phyloP scores from a whole-genome alignment of 306 rosid species.

The Sophora flavescens region DNA sequence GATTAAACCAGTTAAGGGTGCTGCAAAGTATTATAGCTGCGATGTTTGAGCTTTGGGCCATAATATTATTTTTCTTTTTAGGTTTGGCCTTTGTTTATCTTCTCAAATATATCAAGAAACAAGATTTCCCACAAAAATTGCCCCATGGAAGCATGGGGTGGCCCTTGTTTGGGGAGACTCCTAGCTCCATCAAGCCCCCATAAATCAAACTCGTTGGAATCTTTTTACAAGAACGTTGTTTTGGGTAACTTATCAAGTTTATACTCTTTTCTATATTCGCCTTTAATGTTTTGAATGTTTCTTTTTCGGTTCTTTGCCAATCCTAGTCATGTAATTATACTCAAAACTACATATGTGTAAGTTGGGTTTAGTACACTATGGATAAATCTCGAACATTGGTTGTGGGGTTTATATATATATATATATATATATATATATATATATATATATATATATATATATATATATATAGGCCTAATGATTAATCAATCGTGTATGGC shows the following conservation, averaged over 20 bases:
- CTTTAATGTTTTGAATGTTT: no score
- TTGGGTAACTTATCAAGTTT: conserved; percentile 52
- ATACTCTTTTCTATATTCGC: background rate
- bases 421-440: no score
- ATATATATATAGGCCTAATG: no score
- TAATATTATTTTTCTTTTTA: no score
- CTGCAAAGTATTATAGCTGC: no score
- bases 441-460: no score
- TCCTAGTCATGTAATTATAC: background rate
- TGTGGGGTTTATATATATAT: conserved; percentile 11
- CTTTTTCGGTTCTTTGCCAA: conserved; percentile 9
- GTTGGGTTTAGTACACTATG: background rate
- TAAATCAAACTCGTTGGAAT: conserved; percentile 68
- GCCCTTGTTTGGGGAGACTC: conserved; percentile 70
- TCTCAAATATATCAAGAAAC: conserved; percentile 43
- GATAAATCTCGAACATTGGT: background rate
- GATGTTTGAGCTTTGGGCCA: no score
- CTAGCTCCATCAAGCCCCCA: conserved; percentile 74
- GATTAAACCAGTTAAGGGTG: no score
- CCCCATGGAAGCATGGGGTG: conserved; percentile 82
- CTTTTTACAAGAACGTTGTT: conserved; percentile 67
- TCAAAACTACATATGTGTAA: background rate
- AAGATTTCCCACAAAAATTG: conserved; percentile 36
- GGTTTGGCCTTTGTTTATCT: conserved; percentile 54
- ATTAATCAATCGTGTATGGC: no score